Conservation (phyloP, 352 stramenopile genomes). For the Globisporangium spiculum region DNA sequence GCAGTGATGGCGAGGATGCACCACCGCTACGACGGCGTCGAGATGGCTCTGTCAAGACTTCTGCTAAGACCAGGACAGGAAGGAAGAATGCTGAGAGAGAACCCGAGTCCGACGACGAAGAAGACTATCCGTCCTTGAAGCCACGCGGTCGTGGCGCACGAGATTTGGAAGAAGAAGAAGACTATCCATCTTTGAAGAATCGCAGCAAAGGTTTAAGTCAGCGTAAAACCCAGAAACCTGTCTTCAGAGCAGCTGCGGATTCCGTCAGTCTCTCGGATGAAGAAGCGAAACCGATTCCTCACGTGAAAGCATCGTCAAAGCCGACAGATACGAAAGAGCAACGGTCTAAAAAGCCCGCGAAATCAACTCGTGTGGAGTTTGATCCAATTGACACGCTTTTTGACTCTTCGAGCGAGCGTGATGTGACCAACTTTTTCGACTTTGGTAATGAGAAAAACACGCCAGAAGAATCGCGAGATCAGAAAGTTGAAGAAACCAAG, state of each 20-base stretch:
- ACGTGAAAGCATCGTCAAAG: not conserved
- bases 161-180: conserved; percentile 17
- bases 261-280: conserved; percentile 17
- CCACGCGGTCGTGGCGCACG: not conserved
- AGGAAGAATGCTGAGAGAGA: not conserved
- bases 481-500: not conserved
- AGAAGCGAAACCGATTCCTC: conserved; percentile 7
- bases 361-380: conserved; percentile 14
- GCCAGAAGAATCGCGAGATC: not conserved
- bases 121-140: conserved; percentile 9
- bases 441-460: conserved; percentile 3
- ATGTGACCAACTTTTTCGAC: conserved; percentile 36
- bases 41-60: not conserved
- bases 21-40: conserved; percentile 9
- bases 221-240: not conserved
- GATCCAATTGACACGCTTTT: conserved; percentile 75
- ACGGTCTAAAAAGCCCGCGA: conserved; percentile 8
- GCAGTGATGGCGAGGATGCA: conserved; percentile 19
- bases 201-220: not conserved
- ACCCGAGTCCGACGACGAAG: conserved; percentile 3
- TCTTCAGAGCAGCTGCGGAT: not conserved
- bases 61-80: not conserved
- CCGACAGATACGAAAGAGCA: conserved; percentile 1
- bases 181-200: conserved; percentile 24
- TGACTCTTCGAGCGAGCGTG: conserved; percentile 41